Evolutionary conservation across 495 filamentous ascomycete genomes (phyloP), one percentile per base, ranked within the genome.

Genomic region (Podospora bellae-mahoneyi): DNA sequence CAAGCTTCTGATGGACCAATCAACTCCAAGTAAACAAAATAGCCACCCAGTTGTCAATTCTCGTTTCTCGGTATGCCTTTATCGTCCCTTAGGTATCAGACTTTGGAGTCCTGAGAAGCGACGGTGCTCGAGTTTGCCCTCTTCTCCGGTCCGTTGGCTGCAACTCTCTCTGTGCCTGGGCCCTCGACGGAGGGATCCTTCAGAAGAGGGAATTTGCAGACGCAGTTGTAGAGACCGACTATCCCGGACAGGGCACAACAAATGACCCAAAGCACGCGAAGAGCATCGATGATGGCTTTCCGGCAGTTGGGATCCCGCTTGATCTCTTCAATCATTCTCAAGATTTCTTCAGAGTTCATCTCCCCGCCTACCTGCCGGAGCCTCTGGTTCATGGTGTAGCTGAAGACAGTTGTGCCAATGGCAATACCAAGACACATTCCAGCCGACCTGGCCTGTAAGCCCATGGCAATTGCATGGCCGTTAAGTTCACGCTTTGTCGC

Each of bases 401-500:
- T 86, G 75, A 90, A 91, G 30, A 84, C 76, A 18, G 83, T 80
- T 3, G 83, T 84, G 6, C 83, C 79, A 68, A 89, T 79, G 1
- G 85, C 87, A 13, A 84, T 76, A 19, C 81, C 81, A 48, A 84
- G 69, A 7, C 73, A 73, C 69, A 81, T 79, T 2, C 89, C 90
- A 72, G 87, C 83, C 0, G 84, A 82, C 18, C 88, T 82, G 66
- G 86, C 78, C 70, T 91, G 87, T 34, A 80, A 80, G 67, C 85
- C 87, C 69, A 90, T 83, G 64, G 83, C 84, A 9, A 84, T 83
- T 19, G 85, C 84, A 70, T 86, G 85, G 10, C 85, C 86, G 56
- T 83, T 81, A 68, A 88, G 81, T 62, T 79, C 71, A 65, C 78
- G 78, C 2, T 73, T 66, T 10, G 70, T 75, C 1, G 83, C 70